These are phyloP conservation scores for Ceratocystis colombiana DNA, from an alignment of 2,329 filamentous ascomycete species.

Conservation along the genomic window DNA sequence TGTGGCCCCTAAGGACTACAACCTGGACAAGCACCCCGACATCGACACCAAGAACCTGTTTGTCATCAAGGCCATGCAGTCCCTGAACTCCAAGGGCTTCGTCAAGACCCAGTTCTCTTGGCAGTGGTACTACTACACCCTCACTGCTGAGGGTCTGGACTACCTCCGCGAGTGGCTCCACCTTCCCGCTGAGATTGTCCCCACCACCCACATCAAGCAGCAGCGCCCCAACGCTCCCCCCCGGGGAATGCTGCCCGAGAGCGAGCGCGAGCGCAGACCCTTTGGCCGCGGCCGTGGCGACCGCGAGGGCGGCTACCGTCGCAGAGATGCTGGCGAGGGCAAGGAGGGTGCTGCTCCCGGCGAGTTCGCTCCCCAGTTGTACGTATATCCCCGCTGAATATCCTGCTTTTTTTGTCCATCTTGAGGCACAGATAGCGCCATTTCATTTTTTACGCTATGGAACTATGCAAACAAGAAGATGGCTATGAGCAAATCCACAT, in stretches of 20 bases:
- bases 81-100: constrained; percentile 92
- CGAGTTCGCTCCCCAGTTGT: constrained; percentile 87
- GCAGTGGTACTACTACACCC: constrained; percentile 99
- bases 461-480: neutral
- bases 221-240: constrained; percentile 97
- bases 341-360: constrained; percentile 89
- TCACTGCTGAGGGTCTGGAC: constrained; percentile 98
- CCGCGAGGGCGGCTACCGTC: constrained; percentile 83
- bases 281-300: constrained; percentile 71
- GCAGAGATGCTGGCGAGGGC: constrained; percentile 73
- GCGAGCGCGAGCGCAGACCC: constrained; percentile 68
- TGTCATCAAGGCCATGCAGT: constrained; percentile 99
- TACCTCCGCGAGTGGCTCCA: constrained; percentile 99
- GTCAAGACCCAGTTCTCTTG: constrained; percentile 99
- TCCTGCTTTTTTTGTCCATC: constrained; percentile 27
- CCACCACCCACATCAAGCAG: constrained; percentile 99
- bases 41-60: constrained; percentile 99
- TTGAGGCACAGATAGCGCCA: neutral
- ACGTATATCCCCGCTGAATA: constrained; percentile 35
- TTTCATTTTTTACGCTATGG: neutral
- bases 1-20: constrained; percentile 99
- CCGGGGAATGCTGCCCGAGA: constrained; percentile 94
- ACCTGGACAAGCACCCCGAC: constrained; percentile 92
- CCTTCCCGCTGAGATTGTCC: constrained; percentile 97
- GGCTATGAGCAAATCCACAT: neutral